A percentile compares a stretch with the other conserved stretches of the same genome.
Conservation (phyloP, 495 filamentous ascomycete species). For the Daldinia loculata region DNA sequence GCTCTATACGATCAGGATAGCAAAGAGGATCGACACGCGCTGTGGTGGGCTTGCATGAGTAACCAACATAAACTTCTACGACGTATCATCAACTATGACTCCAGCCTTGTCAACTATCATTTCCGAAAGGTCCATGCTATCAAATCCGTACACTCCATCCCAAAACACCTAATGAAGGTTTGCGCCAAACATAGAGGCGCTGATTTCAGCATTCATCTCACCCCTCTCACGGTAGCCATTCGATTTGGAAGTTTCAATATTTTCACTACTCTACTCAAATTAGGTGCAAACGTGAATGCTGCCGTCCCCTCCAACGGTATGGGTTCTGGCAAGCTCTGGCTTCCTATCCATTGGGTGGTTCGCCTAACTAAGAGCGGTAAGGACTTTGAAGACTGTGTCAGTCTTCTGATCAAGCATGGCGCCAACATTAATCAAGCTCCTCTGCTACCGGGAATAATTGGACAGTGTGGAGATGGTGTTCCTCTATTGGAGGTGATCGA, state of each 20-base stretch:
- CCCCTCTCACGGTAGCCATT: constrained; percentile 9
- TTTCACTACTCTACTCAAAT: background rate
- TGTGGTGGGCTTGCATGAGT: constrained; percentile 18
- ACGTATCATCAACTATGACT: background rate
- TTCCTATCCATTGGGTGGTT: constrained; percentile 18
- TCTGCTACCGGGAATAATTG: background rate
- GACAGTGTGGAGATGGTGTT: background rate
- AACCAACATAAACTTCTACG: background rate
- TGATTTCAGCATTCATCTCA: background rate
- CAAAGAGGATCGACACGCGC: constrained; percentile 3
- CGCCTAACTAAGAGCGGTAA: background rate
- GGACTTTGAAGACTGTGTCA: background rate
- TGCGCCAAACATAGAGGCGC: background rate
- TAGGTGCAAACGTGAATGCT: background rate
- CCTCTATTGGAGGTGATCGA: background rate
- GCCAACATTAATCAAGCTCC: constrained; percentile 18
- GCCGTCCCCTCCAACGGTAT: background rate
- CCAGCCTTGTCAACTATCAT: background rate
- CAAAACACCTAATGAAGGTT: background rate
- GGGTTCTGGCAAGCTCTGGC: background rate
- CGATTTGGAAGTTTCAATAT: background rate
- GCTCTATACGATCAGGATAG: constrained; percentile 11
- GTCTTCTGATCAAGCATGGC: background rate
- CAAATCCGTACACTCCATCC: background rate
- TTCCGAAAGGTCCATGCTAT: background rate